phyloP scores from a whole-genome alignment of 345 rosid species.

The Salix exigua region DNA sequence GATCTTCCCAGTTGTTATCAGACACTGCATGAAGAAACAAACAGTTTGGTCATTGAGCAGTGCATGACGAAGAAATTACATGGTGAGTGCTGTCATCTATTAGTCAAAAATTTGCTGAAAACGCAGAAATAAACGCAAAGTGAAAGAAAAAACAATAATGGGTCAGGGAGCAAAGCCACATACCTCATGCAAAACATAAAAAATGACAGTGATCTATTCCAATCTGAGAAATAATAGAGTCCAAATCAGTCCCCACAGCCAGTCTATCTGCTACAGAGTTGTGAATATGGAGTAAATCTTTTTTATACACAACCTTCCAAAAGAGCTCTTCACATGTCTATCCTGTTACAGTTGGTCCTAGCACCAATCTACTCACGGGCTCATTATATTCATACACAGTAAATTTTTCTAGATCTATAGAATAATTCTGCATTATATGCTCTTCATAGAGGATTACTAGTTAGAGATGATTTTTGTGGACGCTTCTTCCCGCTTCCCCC shows the following conservation, averaged over 20 bases:
- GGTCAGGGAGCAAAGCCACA: slow-evolving; percentile 6
- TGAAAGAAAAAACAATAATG: background rate
- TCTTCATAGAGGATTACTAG: slow-evolving; percentile 6
- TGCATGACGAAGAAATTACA: background rate
- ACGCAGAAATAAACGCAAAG: background rate
- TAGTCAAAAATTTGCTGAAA: background rate
- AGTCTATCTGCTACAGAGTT: slow-evolving; percentile 22
- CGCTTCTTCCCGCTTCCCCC: slow-evolving; percentile 36
- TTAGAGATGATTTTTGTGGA: slow-evolving; percentile 17
- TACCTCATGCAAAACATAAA: background rate
- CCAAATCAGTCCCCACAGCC: slow-evolving; percentile 19
- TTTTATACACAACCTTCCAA: slow-evolving; percentile 34
- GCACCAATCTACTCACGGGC: slow-evolving; percentile 66
- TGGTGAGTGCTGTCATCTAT: background rate
- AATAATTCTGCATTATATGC: slow-evolving; percentile 2
- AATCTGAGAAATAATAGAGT: slow-evolving; percentile 3
- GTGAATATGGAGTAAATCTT: background rate
- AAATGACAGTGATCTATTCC: slow-evolving; percentile 1
- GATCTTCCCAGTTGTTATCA: background rate
- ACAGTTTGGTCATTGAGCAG: background rate
- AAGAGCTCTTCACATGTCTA: slow-evolving; percentile 61
- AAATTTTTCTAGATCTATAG: slow-evolving; percentile 3
- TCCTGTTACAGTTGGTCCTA: slow-evolving; percentile 42
- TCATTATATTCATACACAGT: slow-evolving; percentile 27
- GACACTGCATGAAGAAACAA: background rate